Base-by-base conservation (phyloP, 176 grass and related monocot species). In the Saccharum spontaneum region DNA sequence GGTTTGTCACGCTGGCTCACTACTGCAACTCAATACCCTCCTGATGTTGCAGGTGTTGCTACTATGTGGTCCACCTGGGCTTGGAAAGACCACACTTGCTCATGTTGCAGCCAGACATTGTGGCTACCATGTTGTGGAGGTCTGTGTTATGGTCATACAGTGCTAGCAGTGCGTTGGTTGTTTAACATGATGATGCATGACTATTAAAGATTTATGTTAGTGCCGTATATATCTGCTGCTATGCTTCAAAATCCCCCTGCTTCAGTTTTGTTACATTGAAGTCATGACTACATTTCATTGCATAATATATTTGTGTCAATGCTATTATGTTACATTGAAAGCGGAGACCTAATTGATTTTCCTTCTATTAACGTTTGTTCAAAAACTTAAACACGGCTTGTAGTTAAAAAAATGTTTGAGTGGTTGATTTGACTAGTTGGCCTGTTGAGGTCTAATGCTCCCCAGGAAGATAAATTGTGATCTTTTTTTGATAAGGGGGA, bases 121-220 rank as follows among this genome's bases (percentile, higher is more conserved):
- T 87, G 96, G 96, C 72, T 98, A 98, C 83, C 89, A 89, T 87
- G 96, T 94, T 76, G 84, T 95, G 61, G 96, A 98, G 96, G 96
- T 98, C 61, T 92, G 73, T 63, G 30, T 54, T 80, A 61, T 71
- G 31, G 67, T 84, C 63, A 24, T 73, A 37, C 43, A 84, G 48
- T 79, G 80, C 22, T 81, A 52, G 28, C 52, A 68, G 1, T 43
- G 17, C 48, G 22, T 67, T 4, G 82, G 34, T 73, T 65, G 17
- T 40, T 75, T 10, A 73, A 75, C 46, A 17, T 85, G 48, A 67
- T 68, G 45, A 69, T 65, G 30, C 31, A 78, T 69, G 71, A 78
- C 61, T 43, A 61, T 24, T 43, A 39, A 55, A 71, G 7, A 77
- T 46, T 77, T 44, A 10, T 54, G 43, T 85, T 65, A 80, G 34